Evolutionary conservation across 2,329 filamentous ascomycete species (phyloP).

Genomic region (Fusarium multiceps): DNA sequence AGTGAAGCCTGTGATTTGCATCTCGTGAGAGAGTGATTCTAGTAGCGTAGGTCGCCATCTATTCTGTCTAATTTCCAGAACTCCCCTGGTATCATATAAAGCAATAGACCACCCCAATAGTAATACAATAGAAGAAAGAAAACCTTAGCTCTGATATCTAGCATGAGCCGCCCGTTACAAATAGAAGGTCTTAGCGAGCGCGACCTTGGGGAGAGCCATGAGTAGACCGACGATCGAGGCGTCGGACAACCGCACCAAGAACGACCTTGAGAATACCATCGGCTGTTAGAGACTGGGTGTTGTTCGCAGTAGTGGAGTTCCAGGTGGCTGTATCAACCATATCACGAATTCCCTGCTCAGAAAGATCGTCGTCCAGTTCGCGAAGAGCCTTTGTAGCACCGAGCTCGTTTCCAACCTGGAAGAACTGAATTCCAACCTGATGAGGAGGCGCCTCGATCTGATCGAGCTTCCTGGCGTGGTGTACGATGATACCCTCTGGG

Average conservation of each 20-base stretch:
- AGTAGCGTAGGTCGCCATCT: not conserved
- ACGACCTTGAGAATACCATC: constrained; percentile 85
- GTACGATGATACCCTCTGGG: constrained; percentile 75
- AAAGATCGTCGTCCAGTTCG: constrained; percentile 78
- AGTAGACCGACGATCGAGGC: constrained; percentile 50
- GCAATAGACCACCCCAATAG: constrained; percentile 2
- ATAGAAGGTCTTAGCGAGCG: constrained; percentile 3
- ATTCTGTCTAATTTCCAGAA: constrained; percentile 7
- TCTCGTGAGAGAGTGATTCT: constrained; percentile 14
- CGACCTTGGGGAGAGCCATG: constrained; percentile 24
- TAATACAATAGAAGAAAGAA: constrained; percentile 10
- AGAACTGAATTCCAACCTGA: constrained; percentile 95
- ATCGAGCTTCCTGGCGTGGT: constrained; percentile 77
- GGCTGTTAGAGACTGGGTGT: constrained; percentile 64
- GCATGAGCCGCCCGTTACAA: not conserved
- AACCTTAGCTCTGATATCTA: not conserved
- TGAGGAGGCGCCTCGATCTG: constrained; percentile 74
- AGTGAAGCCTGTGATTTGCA: not conserved
- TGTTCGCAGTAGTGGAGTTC: constrained; percentile 59
- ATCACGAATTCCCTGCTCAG: constrained; percentile 73
- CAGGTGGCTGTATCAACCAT: constrained; percentile 94
- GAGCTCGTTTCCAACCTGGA: constrained; percentile 85
- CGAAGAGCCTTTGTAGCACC: constrained; percentile 73
- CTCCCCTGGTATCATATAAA: constrained; percentile 25
- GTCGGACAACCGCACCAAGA: constrained; percentile 76